A percentile compares a stretch with the other conserved stretches of the same genome.
These are phyloP conservation scores for Tubosaeta sp. DNA, from an alignment of 768 basidiomycete species.

Conservation along the genomic window DNA sequence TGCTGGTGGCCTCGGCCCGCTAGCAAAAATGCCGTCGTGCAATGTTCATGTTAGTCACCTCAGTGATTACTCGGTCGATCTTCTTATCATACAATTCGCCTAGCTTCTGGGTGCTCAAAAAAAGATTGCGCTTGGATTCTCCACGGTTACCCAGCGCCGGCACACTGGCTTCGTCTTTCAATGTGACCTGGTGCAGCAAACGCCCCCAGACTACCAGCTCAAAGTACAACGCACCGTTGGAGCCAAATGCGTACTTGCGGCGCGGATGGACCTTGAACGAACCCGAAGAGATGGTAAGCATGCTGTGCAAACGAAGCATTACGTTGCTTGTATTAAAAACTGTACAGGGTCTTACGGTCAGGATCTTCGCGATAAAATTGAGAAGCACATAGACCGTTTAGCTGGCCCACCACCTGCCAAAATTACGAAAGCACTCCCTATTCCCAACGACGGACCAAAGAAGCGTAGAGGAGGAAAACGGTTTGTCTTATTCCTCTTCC, in stretches of 20 bases:
- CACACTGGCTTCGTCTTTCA: constrained; percentile 98
- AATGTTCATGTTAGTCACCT: constrained; percentile 78
- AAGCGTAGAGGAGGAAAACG: constrained; percentile 95
- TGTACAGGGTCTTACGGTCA: constrained; percentile 72
- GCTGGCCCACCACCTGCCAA: constrained; percentile 94
- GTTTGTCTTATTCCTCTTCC: constrained; percentile 38
- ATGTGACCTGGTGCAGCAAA: constrained; percentile 79
- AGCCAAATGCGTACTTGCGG: constrained; percentile 86
- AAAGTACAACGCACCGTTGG: constrained; percentile 93
- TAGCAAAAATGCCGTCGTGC: constrained; percentile 92
- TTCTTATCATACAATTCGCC: constrained; percentile 1
- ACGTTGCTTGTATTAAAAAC: not conserved
- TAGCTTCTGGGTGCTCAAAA: constrained; percentile 92
- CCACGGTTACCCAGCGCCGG: constrained; percentile 77
- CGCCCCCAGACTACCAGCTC: constrained; percentile 85
- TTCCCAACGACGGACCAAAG: constrained; percentile 93
- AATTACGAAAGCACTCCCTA: constrained; percentile 87
- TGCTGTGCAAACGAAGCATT: not conserved
- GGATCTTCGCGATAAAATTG: constrained; percentile 79
- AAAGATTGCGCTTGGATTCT: constrained; percentile 92
- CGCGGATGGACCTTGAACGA: constrained; percentile 91
- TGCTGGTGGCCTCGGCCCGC: constrained; percentile 85
- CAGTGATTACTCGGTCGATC: not conserved
- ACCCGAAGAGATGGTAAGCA: constrained; percentile 69
- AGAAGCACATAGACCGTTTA: constrained; percentile 86